Evolutionary conservation across 805 yeast species (phyloP).

Genomic region (Pichia eremophila): DNA sequence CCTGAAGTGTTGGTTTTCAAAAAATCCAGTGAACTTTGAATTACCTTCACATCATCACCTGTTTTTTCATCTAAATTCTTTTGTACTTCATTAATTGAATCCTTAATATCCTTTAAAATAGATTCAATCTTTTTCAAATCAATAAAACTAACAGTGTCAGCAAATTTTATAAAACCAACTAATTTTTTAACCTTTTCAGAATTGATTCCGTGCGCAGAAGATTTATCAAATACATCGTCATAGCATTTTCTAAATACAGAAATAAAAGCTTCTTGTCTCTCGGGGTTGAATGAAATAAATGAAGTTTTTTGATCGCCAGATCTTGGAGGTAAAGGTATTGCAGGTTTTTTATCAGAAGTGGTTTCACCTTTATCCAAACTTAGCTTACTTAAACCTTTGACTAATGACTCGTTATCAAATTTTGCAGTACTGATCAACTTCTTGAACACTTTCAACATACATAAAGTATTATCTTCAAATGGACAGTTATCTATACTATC

Average conservation of each 20-base stretch:
- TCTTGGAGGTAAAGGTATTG: not conserved
- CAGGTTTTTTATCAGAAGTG: too few species aligned
- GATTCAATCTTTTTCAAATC: conserved; percentile 2
- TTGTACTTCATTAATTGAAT: not conserved
- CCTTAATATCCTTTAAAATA: too few species aligned
- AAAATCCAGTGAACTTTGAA: too few species aligned
- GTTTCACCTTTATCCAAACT: not conserved
- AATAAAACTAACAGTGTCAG: conserved; percentile 17
- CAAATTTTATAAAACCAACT: conserved; percentile 48
- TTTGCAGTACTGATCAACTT: conserved; percentile 42
- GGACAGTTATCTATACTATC: conserved; percentile 55
- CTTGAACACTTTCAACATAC: conserved; percentile 58
- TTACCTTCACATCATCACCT: not conserved
- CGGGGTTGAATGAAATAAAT: conserved; percentile 35
- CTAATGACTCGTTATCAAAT: conserved; percentile 9
- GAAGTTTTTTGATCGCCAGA: conserved; percentile 29
- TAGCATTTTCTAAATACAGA: conserved; percentile 32
- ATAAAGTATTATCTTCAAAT: conserved; percentile 47
- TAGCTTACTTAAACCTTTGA: not conserved
- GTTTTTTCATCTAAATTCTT: not conserved
- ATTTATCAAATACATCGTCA: conserved; percentile 8
- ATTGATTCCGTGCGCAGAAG: conserved; percentile 2
- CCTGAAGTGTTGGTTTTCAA: too few species aligned
- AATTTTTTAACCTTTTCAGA: conserved; percentile 32
- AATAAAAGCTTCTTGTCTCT: conserved; percentile 34